Evolutionary conservation across 495 filamentous ascomycete genomes (phyloP).

Genomic region (Cryomyces antarcticus): DNA sequence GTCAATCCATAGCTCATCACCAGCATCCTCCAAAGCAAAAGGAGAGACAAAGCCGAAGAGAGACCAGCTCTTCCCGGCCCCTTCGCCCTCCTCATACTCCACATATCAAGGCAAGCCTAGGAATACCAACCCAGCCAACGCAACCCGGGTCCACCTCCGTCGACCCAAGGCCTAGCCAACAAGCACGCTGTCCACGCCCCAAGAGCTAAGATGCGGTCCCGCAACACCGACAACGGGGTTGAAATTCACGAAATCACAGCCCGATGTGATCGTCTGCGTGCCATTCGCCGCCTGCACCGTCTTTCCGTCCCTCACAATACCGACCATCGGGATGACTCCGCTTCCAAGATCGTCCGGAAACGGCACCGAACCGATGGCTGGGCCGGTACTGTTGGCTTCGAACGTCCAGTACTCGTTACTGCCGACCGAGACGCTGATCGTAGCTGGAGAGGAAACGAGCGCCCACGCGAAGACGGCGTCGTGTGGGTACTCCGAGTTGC

Average conservation of each 20-base stretch:
- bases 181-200: no score
- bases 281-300: conserved; percentile 1
- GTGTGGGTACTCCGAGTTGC: conserved; percentile 4
- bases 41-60: no score
- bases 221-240: conserved; percentile 8
- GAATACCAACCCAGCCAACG: no score
- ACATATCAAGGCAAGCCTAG: no score
- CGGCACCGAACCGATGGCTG: conserved; percentile 5
- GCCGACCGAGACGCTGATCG: conserved; percentile 7
- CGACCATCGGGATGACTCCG: conserved; percentile 4
- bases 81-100: no score
- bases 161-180: no score
- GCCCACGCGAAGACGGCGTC: conserved; percentile 15
- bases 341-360: conserved; percentile 5
- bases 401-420: conserved; percentile 8
- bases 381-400: conserved; percentile 2
- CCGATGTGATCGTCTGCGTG: background rate
- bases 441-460: conserved; percentile 3
- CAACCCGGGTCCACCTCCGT: no score
- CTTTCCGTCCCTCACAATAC: conserved; percentile 4
- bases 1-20: no score
- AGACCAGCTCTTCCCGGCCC: no score
- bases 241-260: conserved; percentile 6
- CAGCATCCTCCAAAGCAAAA: no score
- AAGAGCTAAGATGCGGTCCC: conserved; percentile 1